Evolutionary conservation across 1,139 yeast genomes (phyloP).

Genomic region (Geotrichum histeridarum): DNA sequence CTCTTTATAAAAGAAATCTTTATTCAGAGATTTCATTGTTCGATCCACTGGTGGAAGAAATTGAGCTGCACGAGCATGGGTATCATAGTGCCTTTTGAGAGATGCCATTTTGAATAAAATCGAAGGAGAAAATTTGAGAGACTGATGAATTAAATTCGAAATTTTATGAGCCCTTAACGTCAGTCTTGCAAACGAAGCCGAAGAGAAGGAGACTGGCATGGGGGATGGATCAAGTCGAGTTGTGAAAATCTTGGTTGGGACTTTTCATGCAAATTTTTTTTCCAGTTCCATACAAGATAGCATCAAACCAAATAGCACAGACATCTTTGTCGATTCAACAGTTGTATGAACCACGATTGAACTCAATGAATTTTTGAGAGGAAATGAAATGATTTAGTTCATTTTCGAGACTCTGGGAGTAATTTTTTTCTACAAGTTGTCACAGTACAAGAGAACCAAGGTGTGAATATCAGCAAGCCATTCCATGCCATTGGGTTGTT

Average conservation of each 20-base stretch:
- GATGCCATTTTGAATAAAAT: not conserved
- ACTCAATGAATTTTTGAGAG: no score
- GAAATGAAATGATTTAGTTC: no score
- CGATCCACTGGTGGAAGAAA: constrained; percentile 61
- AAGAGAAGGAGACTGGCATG: not conserved
- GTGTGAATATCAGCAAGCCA: no score
- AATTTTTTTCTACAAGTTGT: no score
- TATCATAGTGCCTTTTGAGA: not conserved
- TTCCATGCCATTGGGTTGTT: no score
- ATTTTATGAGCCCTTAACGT: not conserved
- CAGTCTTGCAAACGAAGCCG: not conserved
- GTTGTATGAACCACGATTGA: no score
- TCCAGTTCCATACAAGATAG: no score
- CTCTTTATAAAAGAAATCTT: constrained; percentile 52
- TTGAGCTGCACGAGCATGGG: constrained; percentile 6
- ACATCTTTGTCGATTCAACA: no score
- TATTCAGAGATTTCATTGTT: constrained; percentile 61
- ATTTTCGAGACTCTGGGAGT: no score
- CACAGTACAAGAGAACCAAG: no score
- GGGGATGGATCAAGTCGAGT: not conserved
- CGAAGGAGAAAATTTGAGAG: not conserved
- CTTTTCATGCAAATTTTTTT: not conserved
- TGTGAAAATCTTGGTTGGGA: not conserved
- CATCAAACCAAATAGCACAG: no score
- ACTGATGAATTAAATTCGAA: not conserved